phyloP scores from a whole-genome alignment of 1,139 yeast genomes.

The Chernovozyma sophiae-reginae region DNA sequence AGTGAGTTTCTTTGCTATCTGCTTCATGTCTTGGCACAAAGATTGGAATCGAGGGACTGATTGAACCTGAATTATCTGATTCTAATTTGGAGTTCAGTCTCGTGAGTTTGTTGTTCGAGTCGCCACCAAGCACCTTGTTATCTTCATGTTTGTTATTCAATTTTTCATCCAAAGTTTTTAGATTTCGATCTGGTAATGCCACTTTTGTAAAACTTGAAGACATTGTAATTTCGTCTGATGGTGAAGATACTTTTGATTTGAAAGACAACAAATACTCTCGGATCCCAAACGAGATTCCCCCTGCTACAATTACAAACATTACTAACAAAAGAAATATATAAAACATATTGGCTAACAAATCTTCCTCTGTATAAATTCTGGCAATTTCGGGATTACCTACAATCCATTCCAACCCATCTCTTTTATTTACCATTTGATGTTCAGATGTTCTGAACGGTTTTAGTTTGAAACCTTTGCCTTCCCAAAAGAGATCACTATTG shows the following conservation, averaged over 20 bases:
- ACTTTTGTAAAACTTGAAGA: neutral
- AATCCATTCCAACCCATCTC: neutral
- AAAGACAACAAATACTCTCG: conserved; percentile 24
- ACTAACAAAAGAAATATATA: conserved; percentile 26
- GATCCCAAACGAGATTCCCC: conserved; percentile 21
- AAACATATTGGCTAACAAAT: conserved; percentile 25
- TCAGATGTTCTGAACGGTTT: neutral
- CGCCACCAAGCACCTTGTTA: no score
- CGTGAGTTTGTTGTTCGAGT: no score
- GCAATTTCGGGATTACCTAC: neutral
- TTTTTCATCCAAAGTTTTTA: no score
- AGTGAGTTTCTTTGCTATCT: no score
- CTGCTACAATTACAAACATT: conserved; percentile 17
- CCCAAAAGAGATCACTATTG: neutral
- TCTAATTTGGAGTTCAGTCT: neutral
- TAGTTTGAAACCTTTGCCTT: conserved; percentile 1
- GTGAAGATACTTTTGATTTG: neutral
- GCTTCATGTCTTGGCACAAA: neutral
- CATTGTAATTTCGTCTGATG: neutral
- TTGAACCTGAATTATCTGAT: neutral
- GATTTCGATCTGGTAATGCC: no score
- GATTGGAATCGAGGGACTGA: conserved; percentile 1
- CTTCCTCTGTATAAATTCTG: conserved; percentile 11
- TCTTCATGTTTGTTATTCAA: no score
- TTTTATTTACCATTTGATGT: neutral